Base-by-base conservation (phyloP, 345 rosid species). In the Firmiana major region DNA sequence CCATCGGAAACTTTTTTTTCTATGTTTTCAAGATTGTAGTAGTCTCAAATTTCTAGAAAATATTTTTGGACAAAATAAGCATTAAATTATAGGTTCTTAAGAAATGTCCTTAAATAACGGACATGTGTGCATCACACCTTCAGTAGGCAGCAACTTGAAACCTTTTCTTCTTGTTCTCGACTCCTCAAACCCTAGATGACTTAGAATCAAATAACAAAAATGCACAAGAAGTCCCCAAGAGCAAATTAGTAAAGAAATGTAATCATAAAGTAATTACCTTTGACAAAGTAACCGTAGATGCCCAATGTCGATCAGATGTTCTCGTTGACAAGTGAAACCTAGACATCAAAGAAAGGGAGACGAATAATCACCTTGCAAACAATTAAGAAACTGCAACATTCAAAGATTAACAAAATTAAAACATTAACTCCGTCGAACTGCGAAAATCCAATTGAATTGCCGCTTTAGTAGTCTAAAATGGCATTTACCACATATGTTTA, bases 261-360 rank as follows among this genome's bases (percentile, higher is more conserved):
- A 75, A 75, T 22, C 16, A 40, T 6, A 71, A 5, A 19, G 74
- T 17, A 28, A 9, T 65, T 75, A 91, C 98, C 94, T 96, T 92
- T 22, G 90, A 84, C 77, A 93, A 77, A 59, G 90, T 92, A 79
- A 93, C 90, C 16, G 90, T 83, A 75, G 98, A 89, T 63, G 80
- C 83, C 86, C 86, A 87, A 54, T 83, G 82, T 64, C 81, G 80
- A 78, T 88, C 79, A 21, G 92, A 92, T 63, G 94, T 90, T 86
- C 98, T 87, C 57, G 91, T 80, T 31, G 97, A 89, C 74, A 96
- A 79, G 84, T 90, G 83, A 77, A 93, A 90, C 87, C 98, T 95
- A 77, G 15, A 75, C 38, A 84, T 51, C 1, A 2, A 34, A 53
- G 19, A 15, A 71, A 3, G 45, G 62, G 34, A 7, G 4, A 53